Conservation (phyloP, 768 basidiomycete genomes). For the Mycena metata region DNA sequence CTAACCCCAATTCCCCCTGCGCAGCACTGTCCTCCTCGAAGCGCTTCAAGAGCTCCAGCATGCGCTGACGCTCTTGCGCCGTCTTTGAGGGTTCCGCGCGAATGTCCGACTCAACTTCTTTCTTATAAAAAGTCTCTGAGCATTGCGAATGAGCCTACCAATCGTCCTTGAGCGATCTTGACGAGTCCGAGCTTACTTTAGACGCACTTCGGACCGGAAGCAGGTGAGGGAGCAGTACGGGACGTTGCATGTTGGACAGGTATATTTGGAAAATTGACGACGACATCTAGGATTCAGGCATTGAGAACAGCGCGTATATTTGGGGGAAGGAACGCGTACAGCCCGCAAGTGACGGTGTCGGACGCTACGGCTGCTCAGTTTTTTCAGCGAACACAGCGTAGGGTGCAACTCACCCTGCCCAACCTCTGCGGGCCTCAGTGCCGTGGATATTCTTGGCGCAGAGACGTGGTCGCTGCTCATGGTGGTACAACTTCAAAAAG, state of each 20-base stretch:
- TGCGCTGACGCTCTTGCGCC: conserved; percentile 69
- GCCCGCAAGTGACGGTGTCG: conserved; percentile 26
- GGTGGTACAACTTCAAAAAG: no score
- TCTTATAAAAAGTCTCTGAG: conserved; percentile 86
- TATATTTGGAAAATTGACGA: conserved; percentile 83
- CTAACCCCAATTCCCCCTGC: conserved; percentile 50
- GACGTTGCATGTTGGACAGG: conserved; percentile 85
- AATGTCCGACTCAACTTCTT: conserved; percentile 77
- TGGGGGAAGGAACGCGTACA: conserved; percentile 8
- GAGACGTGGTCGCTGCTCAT: no score
- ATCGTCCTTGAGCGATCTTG: conserved; percentile 10
- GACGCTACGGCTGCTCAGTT: no score
- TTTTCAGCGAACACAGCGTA: no score
- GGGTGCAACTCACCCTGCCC: no score
- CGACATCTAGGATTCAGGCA: conserved; percentile 66
- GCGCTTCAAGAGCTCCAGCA: conserved; percentile 78
- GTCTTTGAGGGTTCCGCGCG: conserved; percentile 66
- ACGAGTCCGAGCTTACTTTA: conserved; percentile 5
- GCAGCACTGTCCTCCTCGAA: conserved; percentile 74
- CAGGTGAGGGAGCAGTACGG: conserved; percentile 86
- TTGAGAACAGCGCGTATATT: neutral
- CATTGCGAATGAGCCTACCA: conserved; percentile 73
- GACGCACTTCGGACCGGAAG: conserved; percentile 78
- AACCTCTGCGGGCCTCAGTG: no score
- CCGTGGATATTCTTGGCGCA: no score